Evolutionary conservation across 73 alveolate genomes (phyloP).

Genomic region (Blepharisma japonicum): DNA sequence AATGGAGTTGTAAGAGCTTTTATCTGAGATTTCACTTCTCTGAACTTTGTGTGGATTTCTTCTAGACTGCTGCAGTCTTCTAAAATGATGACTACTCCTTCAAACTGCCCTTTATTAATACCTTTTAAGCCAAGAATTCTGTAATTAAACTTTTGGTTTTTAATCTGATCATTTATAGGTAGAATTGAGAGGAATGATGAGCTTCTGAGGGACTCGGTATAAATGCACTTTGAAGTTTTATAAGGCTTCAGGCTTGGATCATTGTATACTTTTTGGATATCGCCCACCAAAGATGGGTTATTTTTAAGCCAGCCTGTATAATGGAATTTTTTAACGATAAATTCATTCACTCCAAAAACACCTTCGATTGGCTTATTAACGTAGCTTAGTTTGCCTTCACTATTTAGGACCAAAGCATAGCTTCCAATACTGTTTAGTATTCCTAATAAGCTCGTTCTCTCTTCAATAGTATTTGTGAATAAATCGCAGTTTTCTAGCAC

Average conservation of each 20-base stretch:
- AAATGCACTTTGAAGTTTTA: neutral
- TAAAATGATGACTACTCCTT: slow-evolving; percentile 17
- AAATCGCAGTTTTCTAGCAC: slow-evolving; percentile 27
- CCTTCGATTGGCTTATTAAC: neutral
- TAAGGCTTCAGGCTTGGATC: neutral
- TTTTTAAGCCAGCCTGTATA: slow-evolving; percentile 10
- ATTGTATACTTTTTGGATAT: neutral
- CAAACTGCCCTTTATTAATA: neutral
- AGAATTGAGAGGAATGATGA: neutral
- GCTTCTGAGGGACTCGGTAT: neutral
- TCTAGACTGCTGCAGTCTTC: slow-evolving; percentile 13
- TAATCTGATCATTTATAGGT: neutral
- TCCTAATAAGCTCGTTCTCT: neutral
- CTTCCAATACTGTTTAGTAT: neutral
- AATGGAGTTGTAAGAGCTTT: slow-evolving; percentile 5
- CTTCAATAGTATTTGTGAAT: neutral
- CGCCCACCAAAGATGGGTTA: neutral
- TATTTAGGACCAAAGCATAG: neutral
- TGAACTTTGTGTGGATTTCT: slow-evolving; percentile 18
- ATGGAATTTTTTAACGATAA: neutral
- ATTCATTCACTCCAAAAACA: neutral
- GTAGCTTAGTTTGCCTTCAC: neutral
- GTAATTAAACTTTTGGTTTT: neutral
- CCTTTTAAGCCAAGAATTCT: neutral
- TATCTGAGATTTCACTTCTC: slow-evolving; percentile 20